Evolutionary conservation across 192 early-diverging fungal genomes (phyloP), one percentile per base, ranked within the genome.

Genomic region (Umbelopsis vinacea): DNA sequence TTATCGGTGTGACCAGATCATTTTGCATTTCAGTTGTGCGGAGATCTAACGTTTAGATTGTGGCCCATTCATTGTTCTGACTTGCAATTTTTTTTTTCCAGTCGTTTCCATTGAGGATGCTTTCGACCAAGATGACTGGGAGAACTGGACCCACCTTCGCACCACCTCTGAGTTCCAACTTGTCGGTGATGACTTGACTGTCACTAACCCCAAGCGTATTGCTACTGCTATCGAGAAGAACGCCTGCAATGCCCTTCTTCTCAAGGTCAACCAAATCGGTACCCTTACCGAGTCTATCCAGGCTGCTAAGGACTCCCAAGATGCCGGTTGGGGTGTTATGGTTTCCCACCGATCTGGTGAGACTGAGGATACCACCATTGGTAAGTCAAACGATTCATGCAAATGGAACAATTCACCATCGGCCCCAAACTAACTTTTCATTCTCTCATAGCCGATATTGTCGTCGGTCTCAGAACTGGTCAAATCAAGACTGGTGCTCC

Each of bases 401-500:
- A n/a, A n/a, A n/a, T n/a, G n/a, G n/a, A n/a, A n/a, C n/a, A n/a
- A n/a, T n/a, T n/a, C n/a, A n/a, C n/a, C n/a, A 3, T 37, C 10
- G 15, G 14, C 35, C n/a, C 37, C 33, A 63, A 10, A 57, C 57
- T 63, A 37, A 37, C 17, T 4, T 19, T 22, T 37, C n/a, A 43
- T 73, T 26, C 37, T 26, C 90, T 92, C 83, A 97, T 98, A 81
- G 96, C 97, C 52, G 96, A 98, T 72, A 91, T 99, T 46, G 96
- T 96, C 50, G 97, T 99, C 38, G 97, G 95, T 84, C 89, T 99
- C 71, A 91, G 94, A 70, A 90, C 92, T 63, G 93, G 92, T 72
- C 96, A 99, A 86, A 98, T 99, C 90, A 99, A 99, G 94, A 98
- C 96, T 66, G 97, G 97, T 78, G 97, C 97, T 63, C 96, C 97